phyloP scores from a whole-genome alignment of 1,284 basidiomycete species.

The Calocybe gambosa region DNA sequence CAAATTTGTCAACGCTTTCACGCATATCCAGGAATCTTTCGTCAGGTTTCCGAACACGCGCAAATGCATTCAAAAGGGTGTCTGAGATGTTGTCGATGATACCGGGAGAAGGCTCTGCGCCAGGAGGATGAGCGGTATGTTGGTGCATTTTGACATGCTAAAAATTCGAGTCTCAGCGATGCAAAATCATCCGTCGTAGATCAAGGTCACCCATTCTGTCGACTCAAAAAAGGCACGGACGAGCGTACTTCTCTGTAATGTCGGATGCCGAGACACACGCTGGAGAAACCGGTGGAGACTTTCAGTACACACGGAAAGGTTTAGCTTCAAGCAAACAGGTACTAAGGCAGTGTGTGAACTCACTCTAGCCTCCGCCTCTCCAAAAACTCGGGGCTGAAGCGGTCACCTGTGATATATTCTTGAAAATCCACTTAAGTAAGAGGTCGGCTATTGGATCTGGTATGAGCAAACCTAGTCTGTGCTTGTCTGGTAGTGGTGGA shows the following conservation, averaged over 20 bases:
- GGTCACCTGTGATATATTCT: conserved; percentile 97
- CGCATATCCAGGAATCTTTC: conserved; percentile 91
- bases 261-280: conserved; percentile 88
- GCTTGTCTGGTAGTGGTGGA: conserved; percentile 94
- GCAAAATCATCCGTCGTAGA: conserved; percentile 1
- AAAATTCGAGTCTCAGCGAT: conserved; percentile 10
- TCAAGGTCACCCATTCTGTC: conserved; percentile 84
- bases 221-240: conserved; percentile 92
- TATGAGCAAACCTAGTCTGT: conserved; percentile 73
- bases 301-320: no score
- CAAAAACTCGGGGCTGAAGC: conserved; percentile 96
- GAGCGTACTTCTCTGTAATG: conserved; percentile 86
- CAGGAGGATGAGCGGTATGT: conserved; percentile 83
- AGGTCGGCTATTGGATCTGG: conserved; percentile 1
- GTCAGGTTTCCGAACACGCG: conserved; percentile 93
- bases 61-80: conserved; percentile 91
- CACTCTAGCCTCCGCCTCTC: conserved; percentile 88
- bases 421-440: conserved; percentile 9
- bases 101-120: conserved; percentile 71
- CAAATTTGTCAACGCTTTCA: conserved; percentile 89
- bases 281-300: conserved; percentile 93
- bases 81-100: conserved; percentile 94
- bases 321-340: conserved; percentile 7
- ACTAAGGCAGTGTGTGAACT: conserved; percentile 22
- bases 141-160: conserved; percentile 96